A percentile compares a stretch with the other conserved stretches of the same genome.
phyloP scores from a whole-genome alignment of 805 yeast species.

The Diddensiella transvaalensis region DNA sequence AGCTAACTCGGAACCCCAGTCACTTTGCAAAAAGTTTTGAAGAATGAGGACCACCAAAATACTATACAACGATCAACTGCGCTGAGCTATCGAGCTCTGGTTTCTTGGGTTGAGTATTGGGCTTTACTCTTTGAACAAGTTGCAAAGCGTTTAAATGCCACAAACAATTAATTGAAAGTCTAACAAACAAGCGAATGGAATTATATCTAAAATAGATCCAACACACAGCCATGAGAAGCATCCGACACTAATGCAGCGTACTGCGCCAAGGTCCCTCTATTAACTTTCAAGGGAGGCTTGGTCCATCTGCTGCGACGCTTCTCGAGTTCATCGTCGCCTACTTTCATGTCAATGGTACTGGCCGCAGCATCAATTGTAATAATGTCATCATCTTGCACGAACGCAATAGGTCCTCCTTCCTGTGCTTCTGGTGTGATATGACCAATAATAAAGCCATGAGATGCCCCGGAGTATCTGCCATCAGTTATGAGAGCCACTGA shows the following conservation, averaged over 20 bases:
- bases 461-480: slow-evolving; percentile 97
- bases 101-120: too few species aligned
- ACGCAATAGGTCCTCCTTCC: slow-evolving; percentile 95
- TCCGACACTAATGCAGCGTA: slow-evolving; percentile 79
- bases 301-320: slow-evolving; percentile 70
- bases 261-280: slow-evolving; percentile 83
- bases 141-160: too few species aligned
- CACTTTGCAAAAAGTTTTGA: too few species aligned
- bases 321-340: slow-evolving; percentile 63
- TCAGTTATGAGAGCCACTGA: slow-evolving; percentile 90
- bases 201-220: slow-evolving; percentile 29
- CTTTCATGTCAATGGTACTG: slow-evolving; percentile 76
- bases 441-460: slow-evolving; percentile 96
- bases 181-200: too few species aligned
- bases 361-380: slow-evolving; percentile 88
- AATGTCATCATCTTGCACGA: slow-evolving; percentile 84
- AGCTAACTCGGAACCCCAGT: too few species aligned
- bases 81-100: too few species aligned
- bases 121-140: too few species aligned
- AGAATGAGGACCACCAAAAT: too few species aligned
- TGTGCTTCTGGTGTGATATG: slow-evolving; percentile 97
- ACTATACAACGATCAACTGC: too few species aligned
- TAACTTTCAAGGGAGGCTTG: slow-evolving; percentile 79
- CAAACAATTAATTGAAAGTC: too few species aligned
- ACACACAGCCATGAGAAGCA: slow-evolving; percentile 89